Percentiles rank a stretch among this genome's conserved stretches.
Conservation (phyloP, 2,329 filamentous ascomycete species). For the Botrytis deweyae region DNA sequence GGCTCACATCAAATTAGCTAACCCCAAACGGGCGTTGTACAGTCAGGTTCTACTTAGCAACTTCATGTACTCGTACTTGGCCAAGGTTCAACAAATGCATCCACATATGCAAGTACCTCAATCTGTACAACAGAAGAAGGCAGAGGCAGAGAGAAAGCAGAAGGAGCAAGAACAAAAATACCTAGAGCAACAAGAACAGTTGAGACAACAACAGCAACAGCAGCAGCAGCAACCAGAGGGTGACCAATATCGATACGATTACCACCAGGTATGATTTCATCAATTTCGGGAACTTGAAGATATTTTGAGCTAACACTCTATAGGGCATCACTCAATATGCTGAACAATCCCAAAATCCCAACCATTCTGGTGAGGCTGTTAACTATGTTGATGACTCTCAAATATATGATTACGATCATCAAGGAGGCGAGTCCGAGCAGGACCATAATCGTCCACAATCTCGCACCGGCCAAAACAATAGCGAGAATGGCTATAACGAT, state of each 20-base stretch:
- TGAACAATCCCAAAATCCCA: slow-evolving; percentile 37
- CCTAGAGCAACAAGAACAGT: slow-evolving; percentile 37
- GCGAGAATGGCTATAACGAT: slow-evolving; percentile 36
- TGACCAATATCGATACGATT: slow-evolving; percentile 40
- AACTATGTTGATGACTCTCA: slow-evolving; percentile 50
- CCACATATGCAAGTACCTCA: slow-evolving; percentile 90
- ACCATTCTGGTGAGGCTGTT: slow-evolving; percentile 40
- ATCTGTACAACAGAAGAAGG: slow-evolving; percentile 69
- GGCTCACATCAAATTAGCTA: slow-evolving; percentile 99
- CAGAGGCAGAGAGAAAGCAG: slow-evolving; percentile 55
- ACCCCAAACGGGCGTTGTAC: slow-evolving; percentile 84
- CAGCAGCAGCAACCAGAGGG: slow-evolving; percentile 39
- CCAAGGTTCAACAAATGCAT: slow-evolving; percentile 98
- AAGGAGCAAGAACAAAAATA: slow-evolving; percentile 42
- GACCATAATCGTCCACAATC: slow-evolving; percentile 38
- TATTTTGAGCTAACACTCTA: slow-evolving; percentile 24
- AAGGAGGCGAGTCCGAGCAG: slow-evolving; percentile 40
- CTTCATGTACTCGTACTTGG: slow-evolving; percentile 99
- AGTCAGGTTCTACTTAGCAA: slow-evolving; percentile 97
- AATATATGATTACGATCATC: slow-evolving; percentile 50
- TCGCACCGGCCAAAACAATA: slow-evolving; percentile 37
- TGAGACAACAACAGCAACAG: slow-evolving; percentile 27
- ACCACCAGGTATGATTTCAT: slow-evolving; percentile 38
- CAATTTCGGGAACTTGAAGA: not conserved
- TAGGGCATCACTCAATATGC: slow-evolving; percentile 41